These are phyloP conservation scores for Dryadomyces quercivorus DNA, from an alignment of 2,329 filamentous ascomycete genomes.

Conservation along the genomic window DNA sequence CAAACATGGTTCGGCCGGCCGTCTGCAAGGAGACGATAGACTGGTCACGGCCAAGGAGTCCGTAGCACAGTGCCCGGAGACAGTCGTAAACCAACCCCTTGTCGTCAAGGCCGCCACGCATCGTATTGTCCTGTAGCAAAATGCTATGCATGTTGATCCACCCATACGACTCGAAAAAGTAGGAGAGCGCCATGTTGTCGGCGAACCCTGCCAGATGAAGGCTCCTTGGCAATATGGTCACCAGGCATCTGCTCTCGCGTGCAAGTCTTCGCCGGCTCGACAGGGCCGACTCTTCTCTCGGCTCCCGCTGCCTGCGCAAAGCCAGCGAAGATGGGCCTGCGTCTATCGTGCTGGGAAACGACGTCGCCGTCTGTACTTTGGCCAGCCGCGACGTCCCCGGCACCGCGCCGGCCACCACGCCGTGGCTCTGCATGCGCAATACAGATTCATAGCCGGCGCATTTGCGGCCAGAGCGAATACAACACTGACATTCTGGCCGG, in stretches of 20 bases:
- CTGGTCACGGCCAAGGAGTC: conserved; percentile 12
- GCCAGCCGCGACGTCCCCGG: conserved; percentile 14
- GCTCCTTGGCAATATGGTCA: conserved; percentile 1
- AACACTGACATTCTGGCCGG: conserved; percentile 14
- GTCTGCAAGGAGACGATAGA: conserved; percentile 8
- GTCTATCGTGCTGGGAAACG: conserved; percentile 7
- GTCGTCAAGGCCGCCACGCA: conserved; percentile 11
- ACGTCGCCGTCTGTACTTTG: conserved; percentile 13
- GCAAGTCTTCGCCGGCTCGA: no score
- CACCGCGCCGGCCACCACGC: conserved; percentile 13
- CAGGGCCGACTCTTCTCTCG: no score
- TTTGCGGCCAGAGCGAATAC: conserved; percentile 13
- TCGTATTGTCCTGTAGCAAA: conserved; percentile 13
- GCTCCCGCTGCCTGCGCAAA: no score
- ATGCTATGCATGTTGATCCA: conserved; percentile 19
- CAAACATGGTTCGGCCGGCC: conserved; percentile 8
- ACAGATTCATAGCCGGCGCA: conserved; percentile 17
- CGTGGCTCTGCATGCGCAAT: conserved; percentile 16
- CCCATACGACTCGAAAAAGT: conserved; percentile 17
- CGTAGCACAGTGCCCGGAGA: conserved; percentile 13
- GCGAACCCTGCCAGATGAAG: conserved; percentile 13
- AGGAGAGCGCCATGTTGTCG: conserved; percentile 16
- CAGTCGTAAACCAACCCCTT: conserved; percentile 13
- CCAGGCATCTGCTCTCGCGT: no score
- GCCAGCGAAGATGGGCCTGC: no score